Evolutionary conservation across 345 rosid genomes (phyloP).

Genomic region (Pugionium cornutum): DNA sequence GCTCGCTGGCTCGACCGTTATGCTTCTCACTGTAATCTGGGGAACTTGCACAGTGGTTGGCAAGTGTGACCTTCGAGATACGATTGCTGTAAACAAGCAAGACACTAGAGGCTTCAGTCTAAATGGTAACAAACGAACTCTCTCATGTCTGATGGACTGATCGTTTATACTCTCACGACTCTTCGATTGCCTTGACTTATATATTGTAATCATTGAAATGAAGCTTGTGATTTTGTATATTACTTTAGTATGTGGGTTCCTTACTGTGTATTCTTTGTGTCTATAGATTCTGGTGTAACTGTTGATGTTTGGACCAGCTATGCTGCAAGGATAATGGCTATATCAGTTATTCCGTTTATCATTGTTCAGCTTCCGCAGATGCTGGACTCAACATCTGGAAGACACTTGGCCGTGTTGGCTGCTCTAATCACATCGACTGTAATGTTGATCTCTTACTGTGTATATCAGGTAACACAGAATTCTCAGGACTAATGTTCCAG

Average conservation of each 20-base stretch:
- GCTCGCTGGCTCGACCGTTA: constrained; percentile 85
- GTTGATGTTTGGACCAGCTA: constrained; percentile 79
- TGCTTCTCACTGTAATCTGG: constrained; percentile 85
- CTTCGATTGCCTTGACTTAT: no score
- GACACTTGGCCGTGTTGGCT: constrained; percentile 65
- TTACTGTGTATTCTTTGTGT: background rate
- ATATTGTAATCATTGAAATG: no score
- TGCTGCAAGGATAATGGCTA: constrained; percentile 80
- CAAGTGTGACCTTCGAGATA: constrained; percentile 63
- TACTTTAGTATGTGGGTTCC: background rate
- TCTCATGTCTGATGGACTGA: constrained; percentile 62
- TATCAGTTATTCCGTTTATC: constrained; percentile 80
- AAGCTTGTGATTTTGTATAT: no score
- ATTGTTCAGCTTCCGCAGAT: constrained; percentile 81
- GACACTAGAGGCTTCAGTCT: constrained; percentile 55
- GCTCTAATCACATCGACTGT: constrained; percentile 54
- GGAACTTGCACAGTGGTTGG: constrained; percentile 78
- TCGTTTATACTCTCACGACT: no score
- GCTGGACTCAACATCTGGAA: constrained; percentile 68
- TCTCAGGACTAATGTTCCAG: background rate
- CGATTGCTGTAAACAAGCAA: constrained; percentile 54
- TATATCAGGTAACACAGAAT: constrained; percentile 68
- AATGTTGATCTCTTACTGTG: constrained; percentile 77
- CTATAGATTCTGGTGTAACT: constrained; percentile 68
- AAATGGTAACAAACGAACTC: constrained; percentile 43